These are phyloP conservation scores for Blastobotrys proliferans DNA, from an alignment of 1,139 yeast genomes.

Conservation along the genomic window DNA sequence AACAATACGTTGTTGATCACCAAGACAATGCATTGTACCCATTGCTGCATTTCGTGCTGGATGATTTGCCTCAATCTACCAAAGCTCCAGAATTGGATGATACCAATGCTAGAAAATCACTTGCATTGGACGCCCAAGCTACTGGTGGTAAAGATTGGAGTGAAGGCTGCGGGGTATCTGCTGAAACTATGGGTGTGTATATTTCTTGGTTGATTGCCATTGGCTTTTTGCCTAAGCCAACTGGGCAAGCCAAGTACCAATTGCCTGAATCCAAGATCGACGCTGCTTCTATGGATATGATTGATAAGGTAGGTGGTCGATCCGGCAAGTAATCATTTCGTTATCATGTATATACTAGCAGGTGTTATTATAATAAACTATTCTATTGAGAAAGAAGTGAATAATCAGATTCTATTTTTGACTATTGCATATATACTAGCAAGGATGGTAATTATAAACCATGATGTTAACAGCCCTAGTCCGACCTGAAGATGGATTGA, in stretches of 20 bases:
- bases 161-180: constrained; percentile 68
- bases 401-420: neutral
- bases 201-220: constrained; percentile 72
- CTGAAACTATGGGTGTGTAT: constrained; percentile 65
- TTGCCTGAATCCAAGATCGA: constrained; percentile 60
- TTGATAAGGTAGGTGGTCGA: constrained; percentile 86
- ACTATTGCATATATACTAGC: neutral
- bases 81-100: constrained; percentile 96
- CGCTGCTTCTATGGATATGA: constrained; percentile 57
- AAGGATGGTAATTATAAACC: neutral
- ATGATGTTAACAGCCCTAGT: constrained; percentile 1
- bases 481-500: constrained; percentile 9
- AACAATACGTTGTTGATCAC: constrained; percentile 66
- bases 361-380: neutral
- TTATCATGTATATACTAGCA: neutral
- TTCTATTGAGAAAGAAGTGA: too few species aligned
- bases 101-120: constrained; percentile 62
- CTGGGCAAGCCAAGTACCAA: constrained; percentile 37
- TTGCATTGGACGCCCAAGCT: constrained; percentile 56
- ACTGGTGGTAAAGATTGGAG: constrained; percentile 66
- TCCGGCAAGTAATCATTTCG: constrained; percentile 32
- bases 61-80: constrained; percentile 82
- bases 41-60: constrained; percentile 86
- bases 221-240: constrained; percentile 61
- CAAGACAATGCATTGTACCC: constrained; percentile 89